Conservation (phyloP, 495 filamentous ascomycete species). For the Hypoxylon lienhwacheense region DNA sequence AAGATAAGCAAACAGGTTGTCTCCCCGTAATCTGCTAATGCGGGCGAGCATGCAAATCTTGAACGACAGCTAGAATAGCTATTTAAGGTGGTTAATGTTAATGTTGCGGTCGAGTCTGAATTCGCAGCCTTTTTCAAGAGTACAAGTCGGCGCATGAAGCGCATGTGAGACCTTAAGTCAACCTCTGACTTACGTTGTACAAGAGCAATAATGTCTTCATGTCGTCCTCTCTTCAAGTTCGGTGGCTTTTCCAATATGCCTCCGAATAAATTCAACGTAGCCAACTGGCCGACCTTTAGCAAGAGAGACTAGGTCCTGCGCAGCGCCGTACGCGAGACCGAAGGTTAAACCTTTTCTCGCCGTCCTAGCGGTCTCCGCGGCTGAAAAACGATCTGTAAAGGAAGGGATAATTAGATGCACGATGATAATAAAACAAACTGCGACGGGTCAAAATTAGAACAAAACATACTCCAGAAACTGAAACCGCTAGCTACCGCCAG, state of each 20-base stretch:
- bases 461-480: constrained; percentile 77
- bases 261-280: constrained; percentile 70
- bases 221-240: constrained; percentile 24
- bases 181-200: no score
- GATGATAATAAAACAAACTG: neutral
- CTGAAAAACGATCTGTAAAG: constrained; percentile 71
- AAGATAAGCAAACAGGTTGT: no score
- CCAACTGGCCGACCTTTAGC: constrained; percentile 67
- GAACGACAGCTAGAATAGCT: no score
- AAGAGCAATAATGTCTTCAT: no score
- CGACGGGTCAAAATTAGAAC: neutral
- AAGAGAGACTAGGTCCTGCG: constrained; percentile 70
- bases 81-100: no score
- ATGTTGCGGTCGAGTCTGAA: no score
- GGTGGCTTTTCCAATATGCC: constrained; percentile 38
- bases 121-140: neutral
- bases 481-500: constrained; percentile 81
- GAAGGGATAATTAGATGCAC: constrained; percentile 3
- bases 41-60: no score
- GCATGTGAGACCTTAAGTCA: no score
- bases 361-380: constrained; percentile 79
- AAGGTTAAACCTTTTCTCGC: constrained; percentile 76
- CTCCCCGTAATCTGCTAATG: no score
- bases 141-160: constrained; percentile 6
- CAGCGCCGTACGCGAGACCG: constrained; percentile 77